Percentiles rank a stretch among this genome's conserved stretches.
These are phyloP conservation scores for Colletotrichum sp. DNA, from an alignment of 2,329 filamentous ascomycete genomes.

Conservation along the genomic window DNA sequence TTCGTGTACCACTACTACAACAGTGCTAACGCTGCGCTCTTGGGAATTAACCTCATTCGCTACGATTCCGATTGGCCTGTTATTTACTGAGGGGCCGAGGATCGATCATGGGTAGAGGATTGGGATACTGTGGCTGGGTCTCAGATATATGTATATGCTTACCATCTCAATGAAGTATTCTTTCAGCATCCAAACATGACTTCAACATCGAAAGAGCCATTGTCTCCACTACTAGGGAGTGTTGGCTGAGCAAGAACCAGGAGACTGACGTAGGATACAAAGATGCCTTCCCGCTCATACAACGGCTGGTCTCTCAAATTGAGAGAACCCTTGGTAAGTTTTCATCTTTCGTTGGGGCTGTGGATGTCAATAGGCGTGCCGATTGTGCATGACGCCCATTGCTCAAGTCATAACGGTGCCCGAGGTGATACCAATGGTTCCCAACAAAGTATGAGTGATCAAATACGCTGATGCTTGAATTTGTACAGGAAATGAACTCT, in stretches of 20 bases:
- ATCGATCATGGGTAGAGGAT: background rate
- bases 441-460: background rate
- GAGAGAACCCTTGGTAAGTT: background rate
- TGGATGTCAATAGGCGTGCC: background rate
- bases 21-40: slow-evolving; percentile 23
- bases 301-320: background rate
- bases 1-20: slow-evolving; percentile 35
- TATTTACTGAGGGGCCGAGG: slow-evolving; percentile 23
- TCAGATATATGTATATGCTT: background rate
- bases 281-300: background rate
- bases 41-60: slow-evolving; percentile 33
- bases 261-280: background rate
- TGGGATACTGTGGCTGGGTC: background rate
- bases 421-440: rapidly evolving
- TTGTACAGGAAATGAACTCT: background rate
- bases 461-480: background rate
- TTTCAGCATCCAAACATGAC: background rate
- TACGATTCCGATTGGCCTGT: slow-evolving; percentile 34
- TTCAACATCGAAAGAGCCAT: too few species aligned
- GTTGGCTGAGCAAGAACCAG: background rate
- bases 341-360: background rate
- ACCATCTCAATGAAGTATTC: background rate
- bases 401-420: rapidly evolving
- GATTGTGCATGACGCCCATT: background rate
- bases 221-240: background rate